phyloP scores from a whole-genome alignment of 208 protist species.

The Leishmania braziliensis region DNA sequence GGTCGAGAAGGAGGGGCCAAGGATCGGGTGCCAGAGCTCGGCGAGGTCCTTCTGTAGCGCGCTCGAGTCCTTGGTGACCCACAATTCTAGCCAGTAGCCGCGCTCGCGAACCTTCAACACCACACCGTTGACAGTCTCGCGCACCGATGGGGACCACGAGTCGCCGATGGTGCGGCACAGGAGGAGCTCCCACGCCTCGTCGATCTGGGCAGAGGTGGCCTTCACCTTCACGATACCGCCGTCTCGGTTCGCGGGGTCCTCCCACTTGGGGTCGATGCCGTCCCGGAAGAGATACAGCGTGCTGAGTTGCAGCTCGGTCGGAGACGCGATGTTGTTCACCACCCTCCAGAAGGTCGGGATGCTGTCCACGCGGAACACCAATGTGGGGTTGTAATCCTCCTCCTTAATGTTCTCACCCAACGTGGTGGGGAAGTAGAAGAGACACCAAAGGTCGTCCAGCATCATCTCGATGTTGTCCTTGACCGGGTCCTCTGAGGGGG shows the following conservation, averaged over 20 bases:
- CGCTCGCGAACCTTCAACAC: slow-evolving; percentile 78
- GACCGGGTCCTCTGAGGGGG: slow-evolving; percentile 44
- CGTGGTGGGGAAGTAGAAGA: slow-evolving; percentile 71
- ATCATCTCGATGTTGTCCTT: slow-evolving; percentile 58
- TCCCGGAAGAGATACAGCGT: slow-evolving; percentile 96
- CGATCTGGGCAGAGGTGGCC: slow-evolving; percentile 39
- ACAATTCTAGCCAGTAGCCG: slow-evolving; percentile 80
- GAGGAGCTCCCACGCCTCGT: slow-evolving; percentile 84
- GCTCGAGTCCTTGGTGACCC: slow-evolving; percentile 69
- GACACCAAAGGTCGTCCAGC: slow-evolving; percentile 78
- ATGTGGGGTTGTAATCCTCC: slow-evolving; percentile 79
- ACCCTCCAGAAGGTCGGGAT: slow-evolving; percentile 90
- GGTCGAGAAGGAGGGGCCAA: slow-evolving; percentile 55
- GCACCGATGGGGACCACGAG: slow-evolving; percentile 71
- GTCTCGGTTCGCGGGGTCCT: slow-evolving; percentile 89
- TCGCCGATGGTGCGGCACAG: slow-evolving; percentile 84
- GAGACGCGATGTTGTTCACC: slow-evolving; percentile 93
- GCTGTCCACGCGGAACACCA: slow-evolving; percentile 81
- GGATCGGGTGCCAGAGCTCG: slow-evolving; percentile 54
- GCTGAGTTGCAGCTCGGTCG: slow-evolving; percentile 72
- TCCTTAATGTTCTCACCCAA: slow-evolving; percentile 68
- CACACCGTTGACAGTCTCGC: slow-evolving; percentile 79
- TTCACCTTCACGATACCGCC: slow-evolving; percentile 86
- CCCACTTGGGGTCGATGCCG: slow-evolving; percentile 96
- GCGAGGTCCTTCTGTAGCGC: slow-evolving; percentile 71